Base-by-base conservation (phyloP, 1,284 basidiomycete genomes). In the Pseudomicrostroma phylloplanum region DNA sequence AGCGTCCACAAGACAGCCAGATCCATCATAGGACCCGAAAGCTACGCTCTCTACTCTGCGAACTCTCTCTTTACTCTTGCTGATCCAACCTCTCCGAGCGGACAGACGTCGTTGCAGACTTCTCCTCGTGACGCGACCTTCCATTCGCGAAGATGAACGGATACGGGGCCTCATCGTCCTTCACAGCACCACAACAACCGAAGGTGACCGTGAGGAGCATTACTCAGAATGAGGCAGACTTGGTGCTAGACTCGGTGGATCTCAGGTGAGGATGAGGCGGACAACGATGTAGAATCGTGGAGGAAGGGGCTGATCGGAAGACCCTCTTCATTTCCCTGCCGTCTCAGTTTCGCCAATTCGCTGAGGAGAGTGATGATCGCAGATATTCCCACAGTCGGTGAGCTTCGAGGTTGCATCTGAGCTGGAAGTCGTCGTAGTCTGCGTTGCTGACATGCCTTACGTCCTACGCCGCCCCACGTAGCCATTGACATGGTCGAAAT, bases 401-500 rank as follows among this genome's bases (percentile, higher is more conserved):
- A 36, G 65, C 61, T n/a, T 6, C 30, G 9, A 36, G 30, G 30
- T 36, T 9, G 3, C 9, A 17, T 26, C 15, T 6, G 15, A 17
- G 53, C 3, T 19, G 23, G 46, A 6, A 48, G 17, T 48, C 9
- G 30, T 36, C 4, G 30, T 36, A 9, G 30, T 36, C 3, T 36
- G 9, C 9, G 30, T 25, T 54, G 49, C 57, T 62, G 40, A 58
- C 41, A 15, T 42, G 36, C 19, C 9, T 15, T 7, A 15, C 56
- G 4, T 36, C 30, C 39, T 36, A 7, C 19, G 6, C n/a, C 30
- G 9, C 19, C 4, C 26, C n/a, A 39, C 30, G 12, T 40, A 63
- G 94, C 93, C 26, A 97, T 99, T 72, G 96, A 98, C 82, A 88
- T 94, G 81, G 94, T 98, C 2, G 90, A 94, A 79, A 89, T 98